phyloP scores from a whole-genome alignment of 352 stramenopile species.

The Globisporangium cederbergense region DNA sequence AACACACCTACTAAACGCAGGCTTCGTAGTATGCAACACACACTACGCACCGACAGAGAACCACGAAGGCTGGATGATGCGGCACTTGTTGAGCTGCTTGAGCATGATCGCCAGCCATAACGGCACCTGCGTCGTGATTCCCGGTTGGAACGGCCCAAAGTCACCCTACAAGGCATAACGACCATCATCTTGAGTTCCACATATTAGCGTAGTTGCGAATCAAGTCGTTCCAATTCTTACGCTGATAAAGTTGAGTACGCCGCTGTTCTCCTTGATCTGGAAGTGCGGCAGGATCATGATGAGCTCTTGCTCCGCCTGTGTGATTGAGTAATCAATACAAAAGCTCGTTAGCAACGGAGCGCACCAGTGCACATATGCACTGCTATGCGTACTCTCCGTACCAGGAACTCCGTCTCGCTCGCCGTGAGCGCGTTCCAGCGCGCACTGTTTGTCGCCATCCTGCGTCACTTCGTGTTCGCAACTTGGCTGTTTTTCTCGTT shows the following conservation, averaged over 20 bases:
- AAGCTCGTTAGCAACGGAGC: not conserved
- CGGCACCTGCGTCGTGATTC: slow-evolving; percentile 79
- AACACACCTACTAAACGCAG: not conserved
- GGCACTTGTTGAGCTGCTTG: slow-evolving; percentile 86
- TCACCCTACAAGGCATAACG: slow-evolving; percentile 42
- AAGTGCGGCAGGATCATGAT: slow-evolving; percentile 87
- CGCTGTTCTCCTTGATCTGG: slow-evolving; percentile 70
- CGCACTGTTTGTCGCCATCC: slow-evolving; percentile 13
- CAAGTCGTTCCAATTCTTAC: slow-evolving; percentile 20
- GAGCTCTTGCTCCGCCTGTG: slow-evolving; percentile 82
- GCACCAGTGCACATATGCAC: too few relatives aligned
- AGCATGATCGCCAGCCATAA: slow-evolving; percentile 90
- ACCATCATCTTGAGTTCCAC: not conserved
- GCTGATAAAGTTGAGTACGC: slow-evolving; percentile 78
- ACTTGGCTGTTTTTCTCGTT: not conserved
- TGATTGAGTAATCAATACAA: not conserved
- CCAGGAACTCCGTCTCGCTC: slow-evolving; percentile 82
- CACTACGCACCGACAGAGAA: slow-evolving; percentile 60
- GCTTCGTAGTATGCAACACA: not conserved
- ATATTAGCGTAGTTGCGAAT: too few relatives aligned
- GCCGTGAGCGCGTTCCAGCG: slow-evolving; percentile 31
- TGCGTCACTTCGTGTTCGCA: not conserved
- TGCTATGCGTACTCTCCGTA: slow-evolving; percentile 18
- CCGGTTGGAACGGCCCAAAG: slow-evolving; percentile 86
- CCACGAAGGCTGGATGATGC: slow-evolving; percentile 78